Conservation (phyloP, 1,139 yeast genomes). For the Candida sp. region DNA sequence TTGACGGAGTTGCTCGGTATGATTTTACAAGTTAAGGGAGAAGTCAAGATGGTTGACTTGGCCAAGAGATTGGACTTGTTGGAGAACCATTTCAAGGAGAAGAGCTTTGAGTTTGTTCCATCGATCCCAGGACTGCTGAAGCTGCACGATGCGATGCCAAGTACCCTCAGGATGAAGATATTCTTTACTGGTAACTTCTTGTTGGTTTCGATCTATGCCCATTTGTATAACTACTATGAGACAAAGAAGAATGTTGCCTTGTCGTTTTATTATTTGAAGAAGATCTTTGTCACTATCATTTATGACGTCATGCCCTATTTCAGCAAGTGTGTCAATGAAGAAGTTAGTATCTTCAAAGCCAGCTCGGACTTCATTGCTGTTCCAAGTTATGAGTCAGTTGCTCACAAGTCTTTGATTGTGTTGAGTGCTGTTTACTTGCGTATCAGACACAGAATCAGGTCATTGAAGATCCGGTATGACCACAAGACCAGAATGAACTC, state of each 20-base stretch:
- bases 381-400: slow-evolving; percentile 36
- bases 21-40: slow-evolving; percentile 23
- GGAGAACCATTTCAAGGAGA: slow-evolving; percentile 21
- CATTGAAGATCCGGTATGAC: slow-evolving; percentile 11
- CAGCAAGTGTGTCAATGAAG: slow-evolving; percentile 24
- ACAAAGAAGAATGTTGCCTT: slow-evolving; percentile 22
- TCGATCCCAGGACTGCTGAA: slow-evolving; percentile 7
- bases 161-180: slow-evolving; percentile 24
- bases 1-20: slow-evolving; percentile 20
- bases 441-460: slow-evolving; percentile 13
- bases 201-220: slow-evolving; percentile 31
- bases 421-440: slow-evolving; percentile 27
- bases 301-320: slow-evolving; percentile 38
- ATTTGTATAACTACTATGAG: slow-evolving; percentile 43
- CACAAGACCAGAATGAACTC: slow-evolving; percentile 15
- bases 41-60: slow-evolving; percentile 22
- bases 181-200: slow-evolving; percentile 25
- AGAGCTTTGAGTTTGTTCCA: slow-evolving; percentile 14
- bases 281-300: slow-evolving; percentile 26
- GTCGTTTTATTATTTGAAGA: slow-evolving; percentile 34
- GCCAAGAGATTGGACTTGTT: slow-evolving; percentile 18
- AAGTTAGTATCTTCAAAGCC: slow-evolving; percentile 20
- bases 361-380: slow-evolving; percentile 39
- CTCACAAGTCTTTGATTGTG: slow-evolving; percentile 34
- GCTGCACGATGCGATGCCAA: slow-evolving; percentile 10